phyloP scores from a whole-genome alignment of 139 green algal species.

The Coelastrella sp. region DNA sequence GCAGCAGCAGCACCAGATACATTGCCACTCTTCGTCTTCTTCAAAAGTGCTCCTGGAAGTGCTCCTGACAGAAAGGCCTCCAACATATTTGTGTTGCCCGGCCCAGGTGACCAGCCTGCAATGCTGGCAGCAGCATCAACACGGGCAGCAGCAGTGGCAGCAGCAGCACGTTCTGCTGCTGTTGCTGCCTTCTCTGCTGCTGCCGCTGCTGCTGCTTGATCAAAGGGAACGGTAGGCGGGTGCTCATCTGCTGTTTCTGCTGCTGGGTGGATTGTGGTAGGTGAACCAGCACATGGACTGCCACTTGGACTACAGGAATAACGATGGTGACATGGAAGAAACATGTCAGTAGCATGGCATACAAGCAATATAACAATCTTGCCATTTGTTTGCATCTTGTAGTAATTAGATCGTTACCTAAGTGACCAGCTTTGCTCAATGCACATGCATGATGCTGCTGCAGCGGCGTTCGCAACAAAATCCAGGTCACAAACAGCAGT shows the following conservation, averaged over 20 bases:
- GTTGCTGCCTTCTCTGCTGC: conserved; percentile 23
- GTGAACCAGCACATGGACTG: background rate
- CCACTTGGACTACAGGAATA: background rate
- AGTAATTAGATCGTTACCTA: too few relatives aligned
- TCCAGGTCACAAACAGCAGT: background rate
- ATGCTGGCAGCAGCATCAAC: conserved; percentile 9
- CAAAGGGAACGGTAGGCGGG: background rate
- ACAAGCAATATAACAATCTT: too few relatives aligned
- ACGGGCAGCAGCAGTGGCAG: conserved; percentile 6
- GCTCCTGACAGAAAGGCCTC: background rate
- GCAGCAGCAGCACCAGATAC: background rate
- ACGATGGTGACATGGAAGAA: too few relatives aligned
- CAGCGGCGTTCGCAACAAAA: background rate
- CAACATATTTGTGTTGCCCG: background rate
- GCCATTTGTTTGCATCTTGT: too few relatives aligned
- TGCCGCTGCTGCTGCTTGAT: background rate
- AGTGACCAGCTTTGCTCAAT: too few relatives aligned
- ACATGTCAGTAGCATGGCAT: too few relatives aligned
- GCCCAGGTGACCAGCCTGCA: background rate
- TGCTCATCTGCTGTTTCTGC: background rate
- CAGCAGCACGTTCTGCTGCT: background rate
- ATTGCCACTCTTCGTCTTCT: background rate
- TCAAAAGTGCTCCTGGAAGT: background rate
- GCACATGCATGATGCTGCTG: too few relatives aligned
- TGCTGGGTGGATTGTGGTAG: background rate